Conservation (phyloP, 495 filamentous ascomycete species). For the Darksidea phi region DNA sequence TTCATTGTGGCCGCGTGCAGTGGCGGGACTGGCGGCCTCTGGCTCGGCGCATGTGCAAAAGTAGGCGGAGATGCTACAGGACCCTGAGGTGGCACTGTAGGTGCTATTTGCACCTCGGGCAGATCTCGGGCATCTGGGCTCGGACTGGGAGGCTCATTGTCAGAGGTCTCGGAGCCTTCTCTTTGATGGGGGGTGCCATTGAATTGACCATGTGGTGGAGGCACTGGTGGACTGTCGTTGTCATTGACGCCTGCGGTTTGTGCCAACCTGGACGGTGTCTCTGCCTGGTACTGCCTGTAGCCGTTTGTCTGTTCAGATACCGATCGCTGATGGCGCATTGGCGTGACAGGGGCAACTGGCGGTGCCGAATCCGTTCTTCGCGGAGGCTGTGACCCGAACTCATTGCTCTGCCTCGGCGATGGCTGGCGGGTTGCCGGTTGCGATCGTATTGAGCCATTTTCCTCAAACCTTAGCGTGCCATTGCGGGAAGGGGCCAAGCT, state of each 20-base stretch:
- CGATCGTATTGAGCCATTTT: conserved; percentile 57
- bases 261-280: conserved; percentile 48
- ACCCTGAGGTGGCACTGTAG: conserved; percentile 56
- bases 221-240: conserved; percentile 46
- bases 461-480: conserved; percentile 51
- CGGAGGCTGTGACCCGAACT: conserved; percentile 40
- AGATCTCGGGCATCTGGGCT: conserved; percentile 27
- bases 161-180: conserved; percentile 25
- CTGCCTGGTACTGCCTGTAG: conserved; percentile 47
- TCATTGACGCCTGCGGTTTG: conserved; percentile 41
- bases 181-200: conserved; percentile 21
- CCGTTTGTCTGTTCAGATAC: conserved; percentile 55
- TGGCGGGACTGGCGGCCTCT: conserved; percentile 65
- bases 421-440: conserved; percentile 46
- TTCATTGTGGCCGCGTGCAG: conserved; percentile 70
- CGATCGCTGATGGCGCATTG: conserved; percentile 53
- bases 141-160: conserved; percentile 8
- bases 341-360: conserved; percentile 43
- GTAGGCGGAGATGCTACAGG: conserved; percentile 73
- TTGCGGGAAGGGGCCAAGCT: conserved; percentile 54
- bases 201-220: conserved; percentile 45
- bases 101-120: conserved; percentile 24
- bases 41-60: conserved; percentile 69
- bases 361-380: conserved; percentile 46
- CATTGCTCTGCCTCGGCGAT: conserved; percentile 38